Evolutionary conservation across 2,329 filamentous ascomycete species (phyloP), one percentile per base, ranked within the genome.

Genomic region (Colletotrichum higginsianum): DNA sequence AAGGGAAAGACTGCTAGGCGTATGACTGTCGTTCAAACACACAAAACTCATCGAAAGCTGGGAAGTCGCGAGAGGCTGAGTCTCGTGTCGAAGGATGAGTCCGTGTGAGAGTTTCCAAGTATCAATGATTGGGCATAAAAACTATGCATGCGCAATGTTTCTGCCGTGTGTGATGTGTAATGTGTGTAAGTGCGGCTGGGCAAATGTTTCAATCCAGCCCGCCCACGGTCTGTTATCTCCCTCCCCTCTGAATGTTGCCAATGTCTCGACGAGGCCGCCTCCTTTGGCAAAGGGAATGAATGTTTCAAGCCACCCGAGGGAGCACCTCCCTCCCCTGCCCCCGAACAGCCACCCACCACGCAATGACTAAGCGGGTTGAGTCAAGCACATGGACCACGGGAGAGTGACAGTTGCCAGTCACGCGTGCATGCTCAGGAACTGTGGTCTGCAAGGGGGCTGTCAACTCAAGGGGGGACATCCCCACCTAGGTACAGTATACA

Each of bases 121-220:
- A n/a, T 9, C 16, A 47, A 60, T 30, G 38, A 52, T 46, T 18
- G 52, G 8, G 30, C 40, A 50, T 16, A 35, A 23, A n/a, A 21
- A 42, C 26, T 16, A 38, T 21, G 67, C 42, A 35, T 67, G 49
- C 55, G 56, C 66, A 64, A 26, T 55, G 49, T n/a, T 50, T 16
- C 21, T 42, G 38, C 23, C 57, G 64, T 71, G 61, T 63, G 67
- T 49, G 21, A 15, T 64, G 66, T 26, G n/a, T 40, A 35, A 8
- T 52, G 66, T 35, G n/a, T 52, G 66, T 38, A 44, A 58, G 56
- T 52, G 64, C 38, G 68, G 68, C 62, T 62, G 68, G 65, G 68
- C 57, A 61, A 44, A 71, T 63, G 68, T 68, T 71, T 71, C 68
- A 68, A 68, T 58, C 30, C 68, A 67, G 68, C 64, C 56, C 35